phyloP scores from a whole-genome alignment of 768 basidiomycete genomes.

The Pleurotus tuber-regium region DNA sequence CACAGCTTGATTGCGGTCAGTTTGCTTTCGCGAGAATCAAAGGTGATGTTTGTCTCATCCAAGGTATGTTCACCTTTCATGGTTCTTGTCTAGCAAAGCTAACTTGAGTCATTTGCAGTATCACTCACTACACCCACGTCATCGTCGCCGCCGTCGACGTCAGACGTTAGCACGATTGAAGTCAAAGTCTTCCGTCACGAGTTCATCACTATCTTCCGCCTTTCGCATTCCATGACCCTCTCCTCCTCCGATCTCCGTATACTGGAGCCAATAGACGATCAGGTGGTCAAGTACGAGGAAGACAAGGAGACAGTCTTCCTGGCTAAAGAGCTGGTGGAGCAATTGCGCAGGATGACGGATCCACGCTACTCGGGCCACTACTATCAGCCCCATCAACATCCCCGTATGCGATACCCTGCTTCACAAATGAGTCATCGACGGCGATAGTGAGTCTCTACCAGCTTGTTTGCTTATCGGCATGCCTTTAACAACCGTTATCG shows the following conservation, averaged over 20 bases:
- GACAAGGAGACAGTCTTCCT: conserved; percentile 60
- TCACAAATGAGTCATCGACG: conserved; percentile 8
- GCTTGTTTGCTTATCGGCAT: background rate
- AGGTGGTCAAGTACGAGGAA: conserved; percentile 50
- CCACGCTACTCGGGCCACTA: conserved; percentile 4
- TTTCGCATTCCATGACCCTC: conserved; percentile 39
- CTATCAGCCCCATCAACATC: conserved; percentile 3
- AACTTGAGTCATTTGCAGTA: conserved; percentile 24
- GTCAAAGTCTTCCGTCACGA: conserved; percentile 60
- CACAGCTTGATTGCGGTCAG: conserved; percentile 31
- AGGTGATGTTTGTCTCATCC: conserved; percentile 59
- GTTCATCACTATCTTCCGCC: conserved; percentile 64
- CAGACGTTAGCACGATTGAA: conserved; percentile 43
- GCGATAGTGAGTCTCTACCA: conserved; percentile 5
- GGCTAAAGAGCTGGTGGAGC: conserved; percentile 47
- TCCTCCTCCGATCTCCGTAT: conserved; percentile 52
- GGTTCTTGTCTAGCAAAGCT: background rate
- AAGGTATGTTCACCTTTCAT: conserved; percentile 47
- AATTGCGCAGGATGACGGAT: conserved; percentile 37
- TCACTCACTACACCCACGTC: conserved; percentile 30
- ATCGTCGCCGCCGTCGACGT: too few relatives aligned
- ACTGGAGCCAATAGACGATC: conserved; percentile 48
- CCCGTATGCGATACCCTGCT: background rate
- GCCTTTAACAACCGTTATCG: background rate
- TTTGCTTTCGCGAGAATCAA: conserved; percentile 61